phyloP scores from a whole-genome alignment of 1,139 yeast species.

The Sugiyamaella novakii region DNA sequence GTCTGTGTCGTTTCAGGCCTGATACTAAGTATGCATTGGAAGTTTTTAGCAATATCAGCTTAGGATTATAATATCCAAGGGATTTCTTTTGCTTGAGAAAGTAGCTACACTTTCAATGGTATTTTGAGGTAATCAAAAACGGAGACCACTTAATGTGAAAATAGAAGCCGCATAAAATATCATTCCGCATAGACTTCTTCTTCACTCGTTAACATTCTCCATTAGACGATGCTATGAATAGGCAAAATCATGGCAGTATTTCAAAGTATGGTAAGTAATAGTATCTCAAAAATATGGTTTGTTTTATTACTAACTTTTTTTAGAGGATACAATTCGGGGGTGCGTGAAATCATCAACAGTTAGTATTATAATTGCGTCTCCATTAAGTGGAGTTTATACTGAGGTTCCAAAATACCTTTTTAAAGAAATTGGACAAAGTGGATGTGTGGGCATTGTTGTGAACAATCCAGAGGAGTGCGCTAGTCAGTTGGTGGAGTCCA shows the following conservation, averaged over 20 bases:
- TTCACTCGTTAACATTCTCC: not conserved
- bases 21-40: no score
- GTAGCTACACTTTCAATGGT: no score
- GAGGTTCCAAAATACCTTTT: constrained; percentile 24
- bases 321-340: constrained; percentile 20
- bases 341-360: constrained; percentile 11
- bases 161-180: not conserved
- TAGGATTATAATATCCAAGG: no score
- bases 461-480: constrained; percentile 44
- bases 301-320: not conserved
- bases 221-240: not conserved
- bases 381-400: constrained; percentile 23
- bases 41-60: no score
- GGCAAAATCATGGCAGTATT: not conserved
- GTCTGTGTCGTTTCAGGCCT: no score
- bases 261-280: constrained; percentile 9
- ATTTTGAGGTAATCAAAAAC: no score
- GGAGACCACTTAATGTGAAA: not conserved
- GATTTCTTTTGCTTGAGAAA: no score
- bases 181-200: not conserved
- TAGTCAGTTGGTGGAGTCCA: constrained; percentile 7
- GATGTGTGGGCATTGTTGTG: constrained; percentile 37
- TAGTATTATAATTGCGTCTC: constrained; percentile 18
- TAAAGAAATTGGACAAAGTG: constrained; percentile 1
- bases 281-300: not conserved